These are phyloP conservation scores for Xanthoceras sorbifolium DNA, from an alignment of 345 rosid genomes.

Conservation along the genomic window DNA sequence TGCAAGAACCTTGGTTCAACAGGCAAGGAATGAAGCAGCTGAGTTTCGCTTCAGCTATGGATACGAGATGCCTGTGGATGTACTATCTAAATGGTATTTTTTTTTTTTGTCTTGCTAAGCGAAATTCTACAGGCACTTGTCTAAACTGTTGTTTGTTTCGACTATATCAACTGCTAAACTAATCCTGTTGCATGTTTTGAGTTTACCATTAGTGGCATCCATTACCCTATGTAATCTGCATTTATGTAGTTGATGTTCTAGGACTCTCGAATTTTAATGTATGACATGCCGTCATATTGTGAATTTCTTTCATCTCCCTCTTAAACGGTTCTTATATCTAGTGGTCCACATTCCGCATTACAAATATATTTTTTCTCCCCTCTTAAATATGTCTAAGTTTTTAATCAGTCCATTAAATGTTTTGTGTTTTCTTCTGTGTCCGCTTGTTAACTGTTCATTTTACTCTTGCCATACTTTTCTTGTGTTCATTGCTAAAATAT, in stretches of 20 bases:
- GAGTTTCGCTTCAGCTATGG: constrained; percentile 95
- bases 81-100: constrained; percentile 69
- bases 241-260: not conserved
- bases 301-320: not conserved
- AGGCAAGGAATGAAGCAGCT: constrained; percentile 99
- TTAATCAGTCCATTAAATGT: not conserved
- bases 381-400: too few species aligned
- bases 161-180: not conserved
- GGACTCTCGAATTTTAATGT: not conserved
- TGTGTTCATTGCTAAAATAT: too few species aligned
- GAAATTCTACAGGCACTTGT: not conserved
- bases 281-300: not conserved
- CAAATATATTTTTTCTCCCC: too few species aligned
- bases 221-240: not conserved
- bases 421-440: too few species aligned
- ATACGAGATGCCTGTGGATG: constrained; percentile 98
- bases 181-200: not conserved
- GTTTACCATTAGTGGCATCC: not conserved
- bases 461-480: not conserved
- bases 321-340: not conserved
- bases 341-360: too few species aligned
- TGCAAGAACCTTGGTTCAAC: constrained; percentile 96
- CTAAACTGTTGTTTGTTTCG: not conserved
- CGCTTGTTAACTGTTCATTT: not conserved
- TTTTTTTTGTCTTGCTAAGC: not conserved